Percentiles rank a stretch among this genome's conserved stretches.
phyloP scores from a whole-genome alignment of 495 filamentous ascomycete species.

The Penicillium nucicola region DNA sequence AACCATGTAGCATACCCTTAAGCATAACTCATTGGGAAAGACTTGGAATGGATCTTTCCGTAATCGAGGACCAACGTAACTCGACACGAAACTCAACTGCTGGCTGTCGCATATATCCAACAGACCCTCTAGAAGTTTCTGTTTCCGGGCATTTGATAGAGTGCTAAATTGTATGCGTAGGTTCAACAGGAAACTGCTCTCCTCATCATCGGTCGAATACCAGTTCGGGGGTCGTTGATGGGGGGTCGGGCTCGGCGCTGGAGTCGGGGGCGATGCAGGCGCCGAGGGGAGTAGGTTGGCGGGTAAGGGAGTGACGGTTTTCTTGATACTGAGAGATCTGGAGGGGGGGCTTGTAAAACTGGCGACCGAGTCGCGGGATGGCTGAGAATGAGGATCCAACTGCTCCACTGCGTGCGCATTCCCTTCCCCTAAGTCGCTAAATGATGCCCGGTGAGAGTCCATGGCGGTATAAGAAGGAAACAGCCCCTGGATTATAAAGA shows the following conservation, averaged over 20 bases:
- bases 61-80: constrained; percentile 84
- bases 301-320: constrained; percentile 49
- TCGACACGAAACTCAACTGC: constrained; percentile 89
- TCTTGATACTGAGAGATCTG: constrained; percentile 50
- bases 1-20: constrained; percentile 59
- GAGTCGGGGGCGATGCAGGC: constrained; percentile 66
- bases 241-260: constrained; percentile 65
- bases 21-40: constrained; percentile 86
- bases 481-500: background rate
- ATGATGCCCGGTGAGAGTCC: constrained; percentile 29
- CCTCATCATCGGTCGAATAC: constrained; percentile 55
- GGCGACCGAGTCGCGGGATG: constrained; percentile 31
- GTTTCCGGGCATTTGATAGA: constrained; percentile 51
- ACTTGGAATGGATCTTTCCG: constrained; percentile 94
- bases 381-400: constrained; percentile 28
- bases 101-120: constrained; percentile 91
- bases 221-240: constrained; percentile 58
- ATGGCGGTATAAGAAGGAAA: constrained; percentile 17
- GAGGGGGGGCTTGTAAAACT: constrained; percentile 40
- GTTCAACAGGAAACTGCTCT: constrained; percentile 53
- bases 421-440: constrained; percentile 26
- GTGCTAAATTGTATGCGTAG: constrained; percentile 54
- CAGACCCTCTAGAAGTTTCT: constrained; percentile 73
- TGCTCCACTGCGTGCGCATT: constrained; percentile 31
- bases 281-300: constrained; percentile 62